phyloP scores from a whole-genome alignment of 2,329 filamentous ascomycete genomes.

The Teratosphaeria pseudoeucalypti region DNA sequence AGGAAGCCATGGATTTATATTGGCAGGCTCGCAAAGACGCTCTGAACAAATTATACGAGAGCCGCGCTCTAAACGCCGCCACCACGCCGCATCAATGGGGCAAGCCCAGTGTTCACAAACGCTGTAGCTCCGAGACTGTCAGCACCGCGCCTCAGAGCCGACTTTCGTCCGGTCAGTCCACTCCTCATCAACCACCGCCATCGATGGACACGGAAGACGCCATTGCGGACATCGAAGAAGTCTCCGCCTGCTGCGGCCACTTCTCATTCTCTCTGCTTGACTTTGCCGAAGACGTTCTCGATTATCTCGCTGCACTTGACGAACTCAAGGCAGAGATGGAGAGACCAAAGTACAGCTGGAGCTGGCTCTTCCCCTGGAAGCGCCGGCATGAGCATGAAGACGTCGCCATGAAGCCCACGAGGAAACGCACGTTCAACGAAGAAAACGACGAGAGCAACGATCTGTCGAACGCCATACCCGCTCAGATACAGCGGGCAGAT shows the following conservation, averaged over 20 bases:
- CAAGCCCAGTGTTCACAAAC: slow-evolving; percentile 33
- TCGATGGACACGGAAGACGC: slow-evolving; percentile 43
- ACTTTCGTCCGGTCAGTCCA: background rate
- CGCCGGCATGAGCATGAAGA: background rate
- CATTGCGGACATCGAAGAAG: slow-evolving; percentile 91
- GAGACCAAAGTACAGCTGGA: slow-evolving; percentile 56
- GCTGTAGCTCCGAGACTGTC: background rate
- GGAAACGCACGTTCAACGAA: slow-evolving; percentile 6
- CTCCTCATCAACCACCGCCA: background rate
- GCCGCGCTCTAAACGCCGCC: slow-evolving; percentile 55
- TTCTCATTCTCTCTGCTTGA: slow-evolving; percentile 88
- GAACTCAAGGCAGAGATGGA: slow-evolving; percentile 63
- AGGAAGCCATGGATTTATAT: slow-evolving; percentile 72
- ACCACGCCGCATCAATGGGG: slow-evolving; percentile 46
- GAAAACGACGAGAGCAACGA: slow-evolving; percentile 17
- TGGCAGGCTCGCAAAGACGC: slow-evolving; percentile 64
- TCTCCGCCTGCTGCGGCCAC: slow-evolving; percentile 93
- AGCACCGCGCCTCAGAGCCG: background rate
- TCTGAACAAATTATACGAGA: slow-evolving; percentile 68
- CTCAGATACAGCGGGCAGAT: slow-evolving; percentile 21
- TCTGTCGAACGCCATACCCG: slow-evolving; percentile 16
- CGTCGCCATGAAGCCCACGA: background rate
- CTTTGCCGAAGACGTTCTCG: slow-evolving; percentile 80
- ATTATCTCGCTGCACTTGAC: slow-evolving; percentile 73
- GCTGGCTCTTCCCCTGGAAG: slow-evolving; percentile 60